A percentile compares a stretch with the other conserved stretches of the same genome.
Evolutionary conservation across 2,329 filamentous ascomycete species (phyloP).

Genomic region (Lasiodiplodia hormozganensis): DNA sequence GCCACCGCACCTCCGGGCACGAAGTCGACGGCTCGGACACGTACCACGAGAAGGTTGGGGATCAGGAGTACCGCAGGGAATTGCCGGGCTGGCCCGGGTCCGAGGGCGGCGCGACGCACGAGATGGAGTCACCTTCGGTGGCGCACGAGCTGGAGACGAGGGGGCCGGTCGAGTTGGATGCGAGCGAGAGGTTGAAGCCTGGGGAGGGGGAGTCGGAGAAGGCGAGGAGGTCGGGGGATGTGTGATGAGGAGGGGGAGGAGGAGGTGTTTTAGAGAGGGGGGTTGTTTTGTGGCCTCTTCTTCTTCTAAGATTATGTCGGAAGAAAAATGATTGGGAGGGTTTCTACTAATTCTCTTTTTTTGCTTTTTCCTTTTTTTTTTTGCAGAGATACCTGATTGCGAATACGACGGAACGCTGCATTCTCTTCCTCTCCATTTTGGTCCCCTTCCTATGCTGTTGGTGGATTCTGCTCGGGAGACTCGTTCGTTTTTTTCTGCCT

Average conservation of each 20-base stretch:
- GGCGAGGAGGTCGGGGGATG: not conserved
- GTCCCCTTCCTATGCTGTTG: not conserved
- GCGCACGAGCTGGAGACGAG: conserved; percentile 8
- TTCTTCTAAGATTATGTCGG: no score
- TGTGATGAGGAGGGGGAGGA: not conserved
- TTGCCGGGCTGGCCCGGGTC: not conserved
- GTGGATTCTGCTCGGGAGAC: not conserved
- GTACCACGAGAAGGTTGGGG: conserved; percentile 3
- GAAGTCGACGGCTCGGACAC: conserved; percentile 12
- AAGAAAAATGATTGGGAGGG: no score
- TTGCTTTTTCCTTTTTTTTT: not conserved
- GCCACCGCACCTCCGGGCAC: not conserved
- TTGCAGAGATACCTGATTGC: not conserved
- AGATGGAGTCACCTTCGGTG: not conserved
- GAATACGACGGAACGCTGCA: not conserved
- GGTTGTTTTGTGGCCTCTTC: not conserved
- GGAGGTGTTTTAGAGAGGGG: not conserved
- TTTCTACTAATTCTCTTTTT: not conserved
- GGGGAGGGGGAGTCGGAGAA: not conserved
- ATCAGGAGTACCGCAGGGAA: not conserved
- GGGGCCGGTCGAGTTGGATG: conserved; percentile 6
- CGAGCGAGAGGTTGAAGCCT: not conserved
- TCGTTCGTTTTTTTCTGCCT: not conserved
- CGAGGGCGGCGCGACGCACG: not conserved
- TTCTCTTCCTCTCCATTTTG: not conserved